Evolutionary conservation across 2,329 filamentous ascomycete species (phyloP), one percentile per base, ranked within the genome.

Genomic region (Sporothrix variecibatus): DNA sequence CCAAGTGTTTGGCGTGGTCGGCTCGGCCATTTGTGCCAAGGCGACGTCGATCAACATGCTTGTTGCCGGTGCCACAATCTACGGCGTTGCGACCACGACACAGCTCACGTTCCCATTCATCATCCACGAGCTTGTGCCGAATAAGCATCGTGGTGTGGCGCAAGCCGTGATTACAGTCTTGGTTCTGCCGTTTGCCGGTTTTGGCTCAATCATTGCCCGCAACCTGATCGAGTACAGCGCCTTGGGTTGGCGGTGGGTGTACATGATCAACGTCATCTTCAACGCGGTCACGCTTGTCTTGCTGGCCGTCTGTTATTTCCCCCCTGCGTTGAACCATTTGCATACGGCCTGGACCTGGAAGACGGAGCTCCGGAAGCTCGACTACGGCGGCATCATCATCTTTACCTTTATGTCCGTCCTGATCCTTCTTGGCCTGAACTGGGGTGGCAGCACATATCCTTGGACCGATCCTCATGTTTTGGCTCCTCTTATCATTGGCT

Each of bases 401-500:
- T 86, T 83, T 80, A 83, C 82, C 9, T 81, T 81, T 3, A 84
- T 85, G 3, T 82, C 85, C 1, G 83, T 83, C 7, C 79, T 86
- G 0, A 82, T 86, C 72, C 79, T 86, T 7, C 83, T 87, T 75
- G 85, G 84, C 5, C 80, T 87, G 72, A 84, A 83, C 31, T 86
- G 83, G 79, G 84, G 83, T 23, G 84, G 84, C 23, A 78, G 76
- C 67, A 80, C 83, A 58, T 84, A 84, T 75, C 81, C 83, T 1
- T 85, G 84, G 84, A 82, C 79, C n/a, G 82, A 82, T 0, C 81
- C 76, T 4, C 75, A 79, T 73, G 79, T 81, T 2, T 80, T 82
- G 60, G 77, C 73, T 7, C 78, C 79, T 3, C 77, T 82, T 38
- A 78, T 82, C 58, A 72, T 78, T 17, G 80, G 80, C 43, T 72